Evolutionary conservation across 805 yeast species (phyloP).

Genomic region (Starmera pachycereana): DNA sequence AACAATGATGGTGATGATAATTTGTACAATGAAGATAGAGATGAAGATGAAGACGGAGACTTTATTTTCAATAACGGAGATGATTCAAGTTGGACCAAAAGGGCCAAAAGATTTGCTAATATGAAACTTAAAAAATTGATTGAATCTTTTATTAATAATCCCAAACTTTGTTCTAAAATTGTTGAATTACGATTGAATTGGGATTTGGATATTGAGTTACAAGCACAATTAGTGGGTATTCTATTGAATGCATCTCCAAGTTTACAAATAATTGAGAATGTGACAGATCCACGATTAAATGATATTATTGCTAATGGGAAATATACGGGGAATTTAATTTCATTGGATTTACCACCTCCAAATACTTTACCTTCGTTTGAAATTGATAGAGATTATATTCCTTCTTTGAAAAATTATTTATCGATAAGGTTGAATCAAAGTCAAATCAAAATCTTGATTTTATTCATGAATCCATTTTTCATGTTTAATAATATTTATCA

Average conservation of each 20-base stretch:
- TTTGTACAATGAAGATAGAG: constrained; percentile 9
- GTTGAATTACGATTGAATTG: constrained; percentile 32
- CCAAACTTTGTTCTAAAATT: constrained; percentile 15
- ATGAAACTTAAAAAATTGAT: constrained; percentile 18
- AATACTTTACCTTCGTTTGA: constrained; percentile 22
- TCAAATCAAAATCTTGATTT: constrained; percentile 18
- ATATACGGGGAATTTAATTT: constrained; percentile 11
- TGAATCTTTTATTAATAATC: constrained; percentile 16
- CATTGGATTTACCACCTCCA: constrained; percentile 22
- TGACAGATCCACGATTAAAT: constrained; percentile 28
- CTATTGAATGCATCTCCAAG: constrained; percentile 21
- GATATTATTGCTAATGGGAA: constrained; percentile 22
- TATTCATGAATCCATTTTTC: constrained; percentile 29
- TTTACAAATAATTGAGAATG: constrained; percentile 27
- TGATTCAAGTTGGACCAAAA: no score
- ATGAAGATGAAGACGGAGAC: constrained; percentile 16
- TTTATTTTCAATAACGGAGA: no score
- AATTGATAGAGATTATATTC: constrained; percentile 20
- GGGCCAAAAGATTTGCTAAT: constrained; percentile 21
- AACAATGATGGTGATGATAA: not conserved
- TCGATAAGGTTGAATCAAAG: constrained; percentile 19
- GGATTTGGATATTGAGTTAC: constrained; percentile 26
- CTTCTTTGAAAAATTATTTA: constrained; percentile 19
- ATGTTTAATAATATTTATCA: constrained; percentile 23
- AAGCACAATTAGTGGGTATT: constrained; percentile 19